Conservation (phyloP, 108 stramenopile genomes). For the Nitzschia inconspicua region DNA sequence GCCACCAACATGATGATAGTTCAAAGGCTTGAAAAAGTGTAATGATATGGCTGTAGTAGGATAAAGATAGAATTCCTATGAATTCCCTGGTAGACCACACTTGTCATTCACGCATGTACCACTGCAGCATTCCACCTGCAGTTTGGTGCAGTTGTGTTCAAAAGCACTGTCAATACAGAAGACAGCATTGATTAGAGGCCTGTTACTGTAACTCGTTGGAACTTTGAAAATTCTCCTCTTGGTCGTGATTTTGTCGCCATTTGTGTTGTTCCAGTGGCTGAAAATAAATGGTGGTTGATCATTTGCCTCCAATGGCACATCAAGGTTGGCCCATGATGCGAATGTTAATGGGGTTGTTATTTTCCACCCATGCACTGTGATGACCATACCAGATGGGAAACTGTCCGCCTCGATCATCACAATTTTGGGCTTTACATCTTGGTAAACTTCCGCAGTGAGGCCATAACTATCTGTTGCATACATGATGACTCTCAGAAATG, state of each 20-base stretch:
- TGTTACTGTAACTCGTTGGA: background rate
- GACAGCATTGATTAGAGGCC: background rate
- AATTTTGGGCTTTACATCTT: constrained; percentile 3
- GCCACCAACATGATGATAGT: no score
- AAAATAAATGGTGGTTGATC: constrained; percentile 21
- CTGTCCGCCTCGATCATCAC: background rate
- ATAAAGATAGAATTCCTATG: no score
- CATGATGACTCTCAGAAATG: constrained; percentile 12
- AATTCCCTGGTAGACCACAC: no score
- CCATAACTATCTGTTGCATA: constrained; percentile 6
- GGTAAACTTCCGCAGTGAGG: background rate
- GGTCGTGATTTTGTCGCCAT: no score
- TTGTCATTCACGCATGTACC: background rate
- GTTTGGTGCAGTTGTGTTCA: background rate
- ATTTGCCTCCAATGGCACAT: background rate
- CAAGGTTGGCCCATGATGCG: constrained; percentile 23
- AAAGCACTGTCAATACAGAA: background rate
- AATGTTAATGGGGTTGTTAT: constrained; percentile 20
- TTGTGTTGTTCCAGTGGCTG: constrained; percentile 12
- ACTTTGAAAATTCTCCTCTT: background rate
- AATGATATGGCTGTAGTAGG: no score
- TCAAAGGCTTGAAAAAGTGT: no score
- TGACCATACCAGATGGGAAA: constrained; percentile 20
- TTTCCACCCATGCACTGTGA: constrained; percentile 10
- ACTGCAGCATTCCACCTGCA: constrained; percentile 2